These are phyloP conservation scores for Melanopsichium pennsylvanicum DNA, from an alignment of 1,284 basidiomycete species.

Conservation along the genomic window DNA sequence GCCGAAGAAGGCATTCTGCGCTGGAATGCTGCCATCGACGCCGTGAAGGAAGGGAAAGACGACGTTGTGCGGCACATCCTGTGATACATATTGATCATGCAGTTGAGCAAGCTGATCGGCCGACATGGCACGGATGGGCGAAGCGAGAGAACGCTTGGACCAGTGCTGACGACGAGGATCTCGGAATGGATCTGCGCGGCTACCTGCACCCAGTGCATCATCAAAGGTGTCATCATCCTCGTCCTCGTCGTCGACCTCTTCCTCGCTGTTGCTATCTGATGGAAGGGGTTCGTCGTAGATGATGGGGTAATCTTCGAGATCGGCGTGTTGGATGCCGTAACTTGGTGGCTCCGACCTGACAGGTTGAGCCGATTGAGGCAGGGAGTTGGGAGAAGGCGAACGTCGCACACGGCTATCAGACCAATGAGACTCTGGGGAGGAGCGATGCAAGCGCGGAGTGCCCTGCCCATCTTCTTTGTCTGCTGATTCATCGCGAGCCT, in stretches of 20 bases:
- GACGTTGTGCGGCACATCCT: constrained; percentile 57
- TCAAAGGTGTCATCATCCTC: constrained; percentile 11
- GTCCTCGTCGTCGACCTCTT: constrained; percentile 19
- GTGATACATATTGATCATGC: constrained; percentile 43
- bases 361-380: constrained; percentile 6
- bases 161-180: not conserved
- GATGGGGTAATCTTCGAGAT: constrained; percentile 50
- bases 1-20: constrained; percentile 60
- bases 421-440: constrained; percentile 4
- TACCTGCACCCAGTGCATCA: not conserved
- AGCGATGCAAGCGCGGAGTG: constrained; percentile 24
- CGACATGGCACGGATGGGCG: constrained; percentile 56
- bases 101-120: constrained; percentile 53
- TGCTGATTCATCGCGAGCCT: constrained; percentile 4
- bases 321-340: constrained; percentile 46
- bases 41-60: constrained; percentile 64
- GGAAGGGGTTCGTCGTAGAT: constrained; percentile 36
- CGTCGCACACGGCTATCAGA: constrained; percentile 8
- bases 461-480: constrained; percentile 17
- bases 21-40: constrained; percentile 55
- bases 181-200: not conserved
- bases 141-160: constrained; percentile 16
- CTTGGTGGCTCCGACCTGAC: constrained; percentile 9
- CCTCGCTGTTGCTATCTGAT: constrained; percentile 7
- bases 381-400: constrained; percentile 30